These are phyloP conservation scores for Dactylellina parvicollis DNA, from an alignment of 2,329 filamentous ascomycete species.

Conservation along the genomic window DNA sequence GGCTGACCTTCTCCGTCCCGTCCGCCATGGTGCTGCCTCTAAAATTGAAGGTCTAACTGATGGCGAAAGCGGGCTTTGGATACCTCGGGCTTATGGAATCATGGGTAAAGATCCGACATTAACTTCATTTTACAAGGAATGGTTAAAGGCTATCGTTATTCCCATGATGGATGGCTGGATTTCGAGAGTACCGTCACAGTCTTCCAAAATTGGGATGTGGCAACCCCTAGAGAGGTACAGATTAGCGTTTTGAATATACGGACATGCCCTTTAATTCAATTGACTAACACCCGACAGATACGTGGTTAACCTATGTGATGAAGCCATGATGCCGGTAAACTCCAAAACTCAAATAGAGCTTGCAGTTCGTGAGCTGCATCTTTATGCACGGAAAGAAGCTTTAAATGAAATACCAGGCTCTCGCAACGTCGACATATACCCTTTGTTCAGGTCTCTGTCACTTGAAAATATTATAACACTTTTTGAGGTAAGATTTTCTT, in stretches of 20 bases:
- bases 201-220: conserved; percentile 91
- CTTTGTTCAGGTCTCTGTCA: conserved; percentile 87
- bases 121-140: conserved; percentile 97
- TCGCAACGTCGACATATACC: conserved; percentile 89
- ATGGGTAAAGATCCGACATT: conserved; percentile 83
- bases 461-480: conserved; percentile 91
- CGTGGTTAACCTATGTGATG: conserved; percentile 94
- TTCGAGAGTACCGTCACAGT: conserved; percentile 83
- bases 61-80: conserved; percentile 95
- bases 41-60: conserved; percentile 97
- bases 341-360: conserved; percentile 97
- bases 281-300: conserved; percentile 65
- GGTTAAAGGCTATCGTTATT: conserved; percentile 90
- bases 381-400: conserved; percentile 93
- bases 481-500: conserved; percentile 70
- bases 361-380: conserved; percentile 83
- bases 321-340: conserved; percentile 88
- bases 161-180: conserved; percentile 92
- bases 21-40: conserved; percentile 91
- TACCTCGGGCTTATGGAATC: conserved; percentile 90
- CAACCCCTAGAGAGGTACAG: conserved; percentile 82
- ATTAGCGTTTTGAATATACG: not conserved
- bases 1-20: conserved; percentile 91
- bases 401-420: conserved; percentile 91
- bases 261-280: not conserved